Conservation (phyloP, 768 basidiomycete genomes). For the Terana coerulea region DNA sequence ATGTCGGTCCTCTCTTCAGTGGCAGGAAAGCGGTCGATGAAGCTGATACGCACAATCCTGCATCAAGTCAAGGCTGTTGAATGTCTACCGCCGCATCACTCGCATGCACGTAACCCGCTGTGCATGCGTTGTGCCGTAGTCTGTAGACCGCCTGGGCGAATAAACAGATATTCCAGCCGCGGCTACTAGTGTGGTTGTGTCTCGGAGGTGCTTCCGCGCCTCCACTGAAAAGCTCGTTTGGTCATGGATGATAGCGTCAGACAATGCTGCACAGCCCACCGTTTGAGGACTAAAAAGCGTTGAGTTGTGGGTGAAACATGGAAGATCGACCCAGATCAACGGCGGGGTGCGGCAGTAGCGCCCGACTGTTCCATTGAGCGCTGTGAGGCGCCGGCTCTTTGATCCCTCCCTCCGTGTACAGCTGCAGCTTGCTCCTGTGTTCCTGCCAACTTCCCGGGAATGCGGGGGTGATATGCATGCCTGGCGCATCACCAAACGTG, state of each 20-base stretch:
- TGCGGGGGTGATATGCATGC: too few relatives aligned
- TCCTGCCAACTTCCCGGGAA: conserved; percentile 3
- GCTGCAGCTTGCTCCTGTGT: background rate
- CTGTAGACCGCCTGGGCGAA: too few relatives aligned
- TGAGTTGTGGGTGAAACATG: background rate
- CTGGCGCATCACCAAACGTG: too few relatives aligned
- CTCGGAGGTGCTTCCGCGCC: too few relatives aligned
- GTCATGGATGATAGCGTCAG: background rate
- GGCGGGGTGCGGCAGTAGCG: too few relatives aligned
- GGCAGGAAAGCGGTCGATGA: background rate
- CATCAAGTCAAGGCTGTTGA: too few relatives aligned
- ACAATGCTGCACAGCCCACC: background rate
- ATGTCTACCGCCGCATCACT: too few relatives aligned
- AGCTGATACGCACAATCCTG: background rate
- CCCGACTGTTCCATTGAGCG: background rate
- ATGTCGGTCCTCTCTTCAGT: background rate
- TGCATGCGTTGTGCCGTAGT: background rate
- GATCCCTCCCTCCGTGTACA: conserved; percentile 5
- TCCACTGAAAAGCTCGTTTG: too few relatives aligned
- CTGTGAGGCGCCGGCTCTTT: background rate
- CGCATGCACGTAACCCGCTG: background rate
- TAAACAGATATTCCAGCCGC: too few relatives aligned
- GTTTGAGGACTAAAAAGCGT: background rate
- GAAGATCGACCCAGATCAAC: conserved; percentile 3
- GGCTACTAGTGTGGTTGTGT: too few relatives aligned